phyloP scores from a whole-genome alignment of 495 filamentous ascomycete genomes.

The Pseudevernia furfuracea region DNA sequence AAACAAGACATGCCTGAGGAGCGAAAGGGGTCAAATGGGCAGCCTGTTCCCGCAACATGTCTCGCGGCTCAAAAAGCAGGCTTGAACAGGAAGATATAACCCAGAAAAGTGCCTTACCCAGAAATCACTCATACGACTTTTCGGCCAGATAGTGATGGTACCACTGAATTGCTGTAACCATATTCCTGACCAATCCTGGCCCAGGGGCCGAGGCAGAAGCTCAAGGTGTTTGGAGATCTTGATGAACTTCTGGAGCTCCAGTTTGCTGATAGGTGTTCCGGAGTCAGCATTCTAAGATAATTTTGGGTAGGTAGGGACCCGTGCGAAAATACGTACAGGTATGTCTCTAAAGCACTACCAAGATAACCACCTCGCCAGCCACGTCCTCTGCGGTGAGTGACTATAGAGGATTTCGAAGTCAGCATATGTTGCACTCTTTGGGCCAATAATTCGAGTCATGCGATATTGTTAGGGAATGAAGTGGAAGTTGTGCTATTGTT shows the following conservation, averaged over 20 bases:
- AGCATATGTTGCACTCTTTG: not conserved
- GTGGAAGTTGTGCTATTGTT: not conserved
- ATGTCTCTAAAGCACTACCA: slow-evolving; percentile 85
- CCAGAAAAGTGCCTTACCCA: no score
- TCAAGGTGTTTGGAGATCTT: slow-evolving; percentile 88
- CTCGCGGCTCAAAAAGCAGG: no score
- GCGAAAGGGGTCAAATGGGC: no score
- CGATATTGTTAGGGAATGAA: not conserved
- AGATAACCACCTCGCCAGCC: slow-evolving; percentile 96
- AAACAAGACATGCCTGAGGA: no score
- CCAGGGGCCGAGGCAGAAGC: slow-evolving; percentile 79
- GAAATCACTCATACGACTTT: slow-evolving; percentile 67
- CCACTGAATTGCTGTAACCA: slow-evolving; percentile 94
- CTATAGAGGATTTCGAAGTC: slow-evolving; percentile 27
- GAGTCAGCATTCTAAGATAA: not conserved
- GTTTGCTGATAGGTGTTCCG: slow-evolving; percentile 20
- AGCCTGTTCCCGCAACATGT: no score
- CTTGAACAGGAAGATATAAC: no score
- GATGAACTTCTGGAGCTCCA: slow-evolving; percentile 94
- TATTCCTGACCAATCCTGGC: slow-evolving; percentile 92
- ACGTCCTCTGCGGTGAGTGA: slow-evolving; percentile 86
- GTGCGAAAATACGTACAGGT: slow-evolving; percentile 48
- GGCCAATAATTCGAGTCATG: not conserved
- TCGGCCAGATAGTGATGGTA: slow-evolving; percentile 93
- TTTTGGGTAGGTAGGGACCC: slow-evolving; percentile 29